phyloP scores from a whole-genome alignment of 2,329 filamentous ascomycete genomes.

The Cyclaneusma minus region DNA sequence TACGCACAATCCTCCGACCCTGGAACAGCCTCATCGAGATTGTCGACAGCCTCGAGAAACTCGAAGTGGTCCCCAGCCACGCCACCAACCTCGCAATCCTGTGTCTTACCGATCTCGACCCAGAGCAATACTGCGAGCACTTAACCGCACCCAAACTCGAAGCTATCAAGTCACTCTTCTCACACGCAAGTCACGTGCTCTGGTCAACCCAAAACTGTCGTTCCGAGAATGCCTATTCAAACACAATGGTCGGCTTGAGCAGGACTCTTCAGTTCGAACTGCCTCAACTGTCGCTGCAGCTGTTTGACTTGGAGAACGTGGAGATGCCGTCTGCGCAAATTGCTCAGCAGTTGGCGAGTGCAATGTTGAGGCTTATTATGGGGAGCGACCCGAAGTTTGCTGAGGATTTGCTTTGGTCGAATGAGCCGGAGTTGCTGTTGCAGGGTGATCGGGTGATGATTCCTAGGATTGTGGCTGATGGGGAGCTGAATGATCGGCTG shows the following conservation, averaged over 20 bases:
- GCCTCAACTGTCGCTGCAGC: neutral
- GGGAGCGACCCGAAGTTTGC: neutral
- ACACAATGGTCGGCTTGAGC: neutral
- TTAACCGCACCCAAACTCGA: conserved; percentile 11
- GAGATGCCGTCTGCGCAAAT: too few species aligned
- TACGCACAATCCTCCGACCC: neutral
- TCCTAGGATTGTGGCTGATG: neutral
- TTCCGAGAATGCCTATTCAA: neutral
- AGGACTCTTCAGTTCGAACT: neutral
- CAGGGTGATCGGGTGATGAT: neutral
- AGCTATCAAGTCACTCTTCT: conserved; percentile 9
- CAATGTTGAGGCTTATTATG: neutral
- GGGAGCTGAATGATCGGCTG: neutral
- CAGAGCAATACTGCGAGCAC: conserved; percentile 12
- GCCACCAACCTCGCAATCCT: too few species aligned
- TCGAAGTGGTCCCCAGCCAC: too few species aligned
- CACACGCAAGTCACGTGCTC: too few species aligned
- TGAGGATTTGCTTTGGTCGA: neutral
- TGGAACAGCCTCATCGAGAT: neutral
- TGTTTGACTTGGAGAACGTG: neutral
- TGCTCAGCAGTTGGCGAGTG: neutral
- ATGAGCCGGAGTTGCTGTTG: neutral
- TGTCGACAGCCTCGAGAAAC: neutral
- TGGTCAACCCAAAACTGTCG: neutral
- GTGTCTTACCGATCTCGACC: conserved; percentile 16